phyloP scores from a whole-genome alignment of 2,329 filamentous ascomycete species.

The Didymella lethalis region DNA sequence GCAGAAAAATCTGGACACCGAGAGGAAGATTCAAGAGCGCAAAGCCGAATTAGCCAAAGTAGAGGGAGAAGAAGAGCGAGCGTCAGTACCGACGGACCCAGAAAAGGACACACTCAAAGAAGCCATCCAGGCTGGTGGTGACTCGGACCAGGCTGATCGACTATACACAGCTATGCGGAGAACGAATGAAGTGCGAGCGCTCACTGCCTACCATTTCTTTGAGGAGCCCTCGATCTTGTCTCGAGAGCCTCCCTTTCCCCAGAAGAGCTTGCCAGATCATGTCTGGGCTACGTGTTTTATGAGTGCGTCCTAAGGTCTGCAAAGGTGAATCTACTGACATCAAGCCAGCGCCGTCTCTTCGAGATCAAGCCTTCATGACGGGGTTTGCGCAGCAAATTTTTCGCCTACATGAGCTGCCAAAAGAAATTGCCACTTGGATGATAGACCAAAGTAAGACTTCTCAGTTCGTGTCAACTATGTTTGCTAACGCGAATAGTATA shows the following conservation, averaged over 20 bases:
- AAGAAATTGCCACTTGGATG: conserved; percentile 54
- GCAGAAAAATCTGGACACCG: conserved; percentile 34
- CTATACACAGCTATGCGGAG: conserved; percentile 65
- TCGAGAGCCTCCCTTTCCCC: conserved; percentile 23
- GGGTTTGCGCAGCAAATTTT: conserved; percentile 54
- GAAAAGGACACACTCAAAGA: conserved; percentile 39
- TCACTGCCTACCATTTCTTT: conserved; percentile 67
- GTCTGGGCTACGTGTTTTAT: conserved; percentile 46
- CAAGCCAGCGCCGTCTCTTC: conserved; percentile 27
- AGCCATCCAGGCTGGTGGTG: conserved; percentile 69
- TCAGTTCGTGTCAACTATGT: background rate
- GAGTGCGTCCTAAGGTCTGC: conserved; percentile 25
- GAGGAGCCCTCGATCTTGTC: conserved; percentile 20
- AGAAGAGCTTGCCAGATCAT: conserved; percentile 38
- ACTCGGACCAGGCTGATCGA: conserved; percentile 68
- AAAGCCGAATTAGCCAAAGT: conserved; percentile 39
- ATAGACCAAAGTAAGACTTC: conserved; percentile 45
- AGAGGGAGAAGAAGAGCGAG: conserved; percentile 28
- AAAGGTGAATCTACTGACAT: conserved; percentile 19
- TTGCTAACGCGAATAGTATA: conserved; percentile 39
- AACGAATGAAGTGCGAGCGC: conserved; percentile 65
- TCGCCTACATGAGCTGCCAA: conserved; percentile 47
- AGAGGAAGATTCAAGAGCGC: conserved; percentile 36
- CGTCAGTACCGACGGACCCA: conserved; percentile 18
- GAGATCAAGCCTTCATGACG: conserved; percentile 53